Base-by-base conservation (phyloP, 176 grass and related monocot species). In the Oryza australiensis region DNA sequence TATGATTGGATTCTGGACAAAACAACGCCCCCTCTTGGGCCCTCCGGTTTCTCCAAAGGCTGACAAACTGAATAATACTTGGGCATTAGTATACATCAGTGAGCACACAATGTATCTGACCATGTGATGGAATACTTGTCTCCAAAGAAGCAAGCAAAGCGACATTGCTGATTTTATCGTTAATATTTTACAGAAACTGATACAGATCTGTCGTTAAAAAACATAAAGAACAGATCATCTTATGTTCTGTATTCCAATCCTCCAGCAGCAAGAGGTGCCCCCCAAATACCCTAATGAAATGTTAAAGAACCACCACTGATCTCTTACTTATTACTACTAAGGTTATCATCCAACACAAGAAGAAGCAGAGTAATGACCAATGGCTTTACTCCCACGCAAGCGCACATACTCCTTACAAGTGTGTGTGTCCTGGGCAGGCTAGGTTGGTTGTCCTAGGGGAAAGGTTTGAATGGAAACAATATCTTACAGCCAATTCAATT, bases 121-220 rank as follows among this genome's bases (percentile, higher is more conserved):
- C 88, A 90, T 79, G 88, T 74, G 74, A 86, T 41, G 49, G 80
- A 83, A 83, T 83, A 82, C 60, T 12, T 86, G 88, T 83, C 88
- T 90, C 88, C 88, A 83, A 87, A 87, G 84, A 68, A 80, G 75
- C 84, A 83, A 83, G 80, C 88, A 90, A 64, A 83, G 84, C 74
- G 80, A 83, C 88, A 90, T 29, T 26, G 62, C 76, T 68, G 75
- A 74, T 90, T 83, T 80, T 83, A 79, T 79, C 63, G 78, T 45
- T 48, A 41, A 79, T 86, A 90, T 23, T 86, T 83, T 64, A 80
- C 80, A n/a, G 75, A 79, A 53, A 65, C 70, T 83, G 88, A 86
- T 90, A 90, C 84, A 83, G 84, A 86, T 86, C 74, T 15, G 68
- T n/a, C 84, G 68, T 78, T 83, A 16, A 22, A 78, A 78, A 72